phyloP scores from a whole-genome alignment of 1,284 basidiomycete species.

The Trichosporon sp. region DNA sequence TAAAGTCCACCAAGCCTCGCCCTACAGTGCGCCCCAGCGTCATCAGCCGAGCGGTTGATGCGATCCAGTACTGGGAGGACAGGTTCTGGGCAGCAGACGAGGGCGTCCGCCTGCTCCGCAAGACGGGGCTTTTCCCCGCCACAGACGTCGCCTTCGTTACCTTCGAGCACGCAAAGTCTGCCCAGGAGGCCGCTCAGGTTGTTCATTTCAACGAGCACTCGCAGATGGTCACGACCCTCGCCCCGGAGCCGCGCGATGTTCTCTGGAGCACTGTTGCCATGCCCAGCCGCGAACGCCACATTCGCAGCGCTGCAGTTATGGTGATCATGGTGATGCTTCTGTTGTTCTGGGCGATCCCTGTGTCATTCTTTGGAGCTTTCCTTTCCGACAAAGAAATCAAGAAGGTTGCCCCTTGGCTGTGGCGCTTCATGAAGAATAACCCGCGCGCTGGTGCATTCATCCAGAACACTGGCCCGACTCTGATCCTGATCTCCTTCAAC shows the following conservation, averaged over 20 bases:
- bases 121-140: conserved; percentile 67
- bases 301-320: conserved; percentile 71
- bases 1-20: conserved; percentile 43
- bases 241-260: conserved; percentile 94
- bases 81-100: conserved; percentile 78
- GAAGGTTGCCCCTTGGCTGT: conserved; percentile 81
- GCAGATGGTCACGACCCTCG: conserved; percentile 69
- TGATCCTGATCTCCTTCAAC: conserved; percentile 88
- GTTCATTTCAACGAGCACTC: conserved; percentile 73
- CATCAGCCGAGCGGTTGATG: conserved; percentile 68
- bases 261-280: conserved; percentile 88
- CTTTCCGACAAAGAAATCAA: conserved; percentile 91
- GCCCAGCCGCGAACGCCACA: conserved; percentile 63
- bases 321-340: conserved; percentile 69
- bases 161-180: conserved; percentile 89
- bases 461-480: conserved; percentile 86
- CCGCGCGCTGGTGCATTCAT: conserved; percentile 80
- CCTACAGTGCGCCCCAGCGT: conserved; percentile 45
- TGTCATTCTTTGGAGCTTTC: conserved; percentile 78
- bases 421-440: conserved; percentile 72
- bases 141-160: conserved; percentile 92
- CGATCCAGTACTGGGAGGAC: conserved; percentile 78
- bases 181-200: conserved; percentile 87
- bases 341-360: conserved; percentile 78
- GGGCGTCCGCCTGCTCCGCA: conserved; percentile 58